A percentile compares a stretch with the other conserved stretches of the same genome.
Evolutionary conservation across 495 filamentous ascomycete genomes (phyloP).

Genomic region (Neurospora sp.): DNA sequence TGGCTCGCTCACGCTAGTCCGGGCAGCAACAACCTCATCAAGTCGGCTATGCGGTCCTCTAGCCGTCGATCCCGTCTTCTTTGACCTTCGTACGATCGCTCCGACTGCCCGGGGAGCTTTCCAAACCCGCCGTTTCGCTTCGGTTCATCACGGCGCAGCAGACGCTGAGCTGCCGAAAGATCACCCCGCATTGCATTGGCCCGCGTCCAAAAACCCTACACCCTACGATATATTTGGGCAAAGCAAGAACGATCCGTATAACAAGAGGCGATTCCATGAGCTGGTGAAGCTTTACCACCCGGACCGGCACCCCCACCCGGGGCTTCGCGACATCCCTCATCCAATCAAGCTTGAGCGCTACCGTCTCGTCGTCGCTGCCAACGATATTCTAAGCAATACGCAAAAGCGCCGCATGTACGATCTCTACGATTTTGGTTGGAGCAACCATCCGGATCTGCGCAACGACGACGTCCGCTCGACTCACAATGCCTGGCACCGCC

Average conservation of each 20-base stretch:
- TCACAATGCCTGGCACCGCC: constrained; percentile 39
- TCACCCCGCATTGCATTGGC: constrained; percentile 28
- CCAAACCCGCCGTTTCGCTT: constrained; percentile 10
- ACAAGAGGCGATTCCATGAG: constrained; percentile 73
- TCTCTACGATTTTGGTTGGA: constrained; percentile 71
- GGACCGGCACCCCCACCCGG: constrained; percentile 48
- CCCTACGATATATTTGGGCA: constrained; percentile 84
- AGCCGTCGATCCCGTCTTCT: neutral
- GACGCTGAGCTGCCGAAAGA: constrained; percentile 11
- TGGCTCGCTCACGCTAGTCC: constrained; percentile 5
- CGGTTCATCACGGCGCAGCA: constrained; percentile 7
- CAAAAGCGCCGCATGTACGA: constrained; percentile 73
- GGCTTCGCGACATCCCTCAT: constrained; percentile 38
- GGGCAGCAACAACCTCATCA: constrained; percentile 20
- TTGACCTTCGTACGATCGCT: neutral
- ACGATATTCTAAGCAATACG: constrained; percentile 83
- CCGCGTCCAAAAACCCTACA: constrained; percentile 46
- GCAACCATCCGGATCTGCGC: constrained; percentile 28
- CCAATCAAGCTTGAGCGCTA: constrained; percentile 72
- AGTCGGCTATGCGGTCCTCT: constrained; percentile 6
- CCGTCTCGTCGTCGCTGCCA: constrained; percentile 72
- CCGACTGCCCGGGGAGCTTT: neutral
- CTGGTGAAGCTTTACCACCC: constrained; percentile 95
- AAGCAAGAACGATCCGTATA: constrained; percentile 55
- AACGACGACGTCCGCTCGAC: constrained; percentile 27